Percentiles rank a stretch among this genome's conserved stretches.
Conservation (phyloP, 176 grass and related monocot genomes). For the Typha latifolia region DNA sequence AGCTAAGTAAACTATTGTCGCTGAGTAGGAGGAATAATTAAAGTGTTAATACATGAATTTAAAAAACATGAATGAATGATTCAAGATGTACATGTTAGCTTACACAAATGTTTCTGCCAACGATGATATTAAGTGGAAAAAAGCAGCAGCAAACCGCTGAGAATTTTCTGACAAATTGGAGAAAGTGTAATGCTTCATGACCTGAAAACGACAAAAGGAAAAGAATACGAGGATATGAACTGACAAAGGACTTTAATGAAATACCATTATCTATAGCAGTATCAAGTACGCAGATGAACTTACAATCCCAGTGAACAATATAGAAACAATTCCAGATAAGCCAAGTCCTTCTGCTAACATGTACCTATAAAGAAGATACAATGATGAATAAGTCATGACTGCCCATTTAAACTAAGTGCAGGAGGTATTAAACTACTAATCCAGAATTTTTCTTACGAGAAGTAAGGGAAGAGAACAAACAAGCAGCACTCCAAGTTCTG, state of each 20-base stretch:
- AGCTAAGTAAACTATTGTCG: neutral
- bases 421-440: constrained; percentile 2
- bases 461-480: constrained; percentile 98
- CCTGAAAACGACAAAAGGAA: constrained; percentile 39
- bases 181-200: constrained; percentile 96
- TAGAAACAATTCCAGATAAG: constrained; percentile 95
- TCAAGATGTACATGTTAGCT: constrained; percentile 15
- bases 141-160: constrained; percentile 76
- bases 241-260: constrained; percentile 12
- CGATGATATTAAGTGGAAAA: constrained; percentile 94
- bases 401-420: constrained; percentile 6
- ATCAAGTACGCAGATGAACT: constrained; percentile 16
- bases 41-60: neutral
- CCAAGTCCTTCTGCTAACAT: constrained; percentile 99
- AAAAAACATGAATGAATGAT: neutral
- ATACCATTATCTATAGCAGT: constrained; percentile 17
- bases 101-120: constrained; percentile 99
- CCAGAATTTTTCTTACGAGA: constrained; percentile 70
- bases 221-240: constrained; percentile 21
- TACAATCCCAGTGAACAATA: constrained; percentile 99
- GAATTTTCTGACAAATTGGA: constrained; percentile 97
- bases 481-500: constrained; percentile 99
- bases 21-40: too few species aligned
- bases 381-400: constrained; percentile 15
- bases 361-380: constrained; percentile 54